Evolutionary conservation across 2,329 filamentous ascomycete species (phyloP).

Genomic region (Corynespora cassiicola): DNA sequence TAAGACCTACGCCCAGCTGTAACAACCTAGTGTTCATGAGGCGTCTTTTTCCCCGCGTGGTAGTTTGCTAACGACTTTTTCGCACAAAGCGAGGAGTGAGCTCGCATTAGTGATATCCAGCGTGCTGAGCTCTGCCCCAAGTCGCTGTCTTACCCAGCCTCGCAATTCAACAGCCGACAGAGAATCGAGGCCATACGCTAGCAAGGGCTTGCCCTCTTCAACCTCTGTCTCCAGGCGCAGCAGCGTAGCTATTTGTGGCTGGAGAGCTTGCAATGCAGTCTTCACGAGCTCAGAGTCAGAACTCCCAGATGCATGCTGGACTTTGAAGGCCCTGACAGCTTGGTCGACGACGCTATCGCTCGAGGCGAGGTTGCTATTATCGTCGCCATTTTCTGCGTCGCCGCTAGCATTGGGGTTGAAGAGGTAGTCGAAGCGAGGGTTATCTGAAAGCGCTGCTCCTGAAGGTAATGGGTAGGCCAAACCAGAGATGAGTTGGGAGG

Average conservation of each 20-base stretch:
- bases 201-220: conserved; percentile 16
- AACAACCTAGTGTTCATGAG: too few species aligned
- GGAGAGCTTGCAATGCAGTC: not conserved
- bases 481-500: conserved; percentile 14
- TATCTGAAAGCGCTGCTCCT: not conserved
- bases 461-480: conserved; percentile 5
- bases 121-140: conserved; percentile 20
- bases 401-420: not conserved
- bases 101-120: conserved; percentile 25
- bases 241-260: not conserved
- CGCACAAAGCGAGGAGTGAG: conserved; percentile 18
- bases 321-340: not conserved
- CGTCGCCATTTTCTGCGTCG: not conserved
- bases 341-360: too few species aligned
- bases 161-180: conserved; percentile 25
- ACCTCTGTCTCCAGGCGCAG: conserved; percentile 7
- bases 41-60: too few species aligned
- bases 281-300: not conserved
- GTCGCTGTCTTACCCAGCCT: conserved; percentile 17
- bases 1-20: too few species aligned
- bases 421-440: conserved; percentile 8
- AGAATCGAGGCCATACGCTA: conserved; percentile 24
- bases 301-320: not conserved
- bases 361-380: not conserved
- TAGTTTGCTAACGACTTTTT: conserved; percentile 20